Conservation (phyloP, 345 rosid genomes). For the Ricinus communis region DNA sequence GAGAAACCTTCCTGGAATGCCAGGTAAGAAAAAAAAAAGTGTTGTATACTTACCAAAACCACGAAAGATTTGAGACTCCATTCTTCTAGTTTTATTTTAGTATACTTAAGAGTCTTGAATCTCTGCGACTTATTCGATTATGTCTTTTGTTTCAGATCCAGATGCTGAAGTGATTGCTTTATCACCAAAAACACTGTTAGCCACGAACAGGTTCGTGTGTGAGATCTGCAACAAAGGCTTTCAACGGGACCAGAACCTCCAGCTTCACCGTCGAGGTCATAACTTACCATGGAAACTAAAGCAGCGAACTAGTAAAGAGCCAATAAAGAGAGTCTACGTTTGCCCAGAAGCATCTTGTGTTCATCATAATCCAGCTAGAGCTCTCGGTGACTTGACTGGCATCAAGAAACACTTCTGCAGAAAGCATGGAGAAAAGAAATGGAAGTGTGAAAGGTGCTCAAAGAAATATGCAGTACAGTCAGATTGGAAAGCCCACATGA, state of each 20-base stretch:
- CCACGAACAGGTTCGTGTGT: conserved; percentile 70
- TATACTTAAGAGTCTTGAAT: neutral
- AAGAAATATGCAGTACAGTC: conserved; percentile 82
- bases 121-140: no score
- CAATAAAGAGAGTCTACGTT: conserved; percentile 64
- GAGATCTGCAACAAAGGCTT: conserved; percentile 84
- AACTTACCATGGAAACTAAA: conserved; percentile 80
- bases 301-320: conserved; percentile 52
- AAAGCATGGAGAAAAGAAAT: conserved; percentile 80
- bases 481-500: conserved; percentile 87
- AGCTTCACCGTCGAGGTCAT: conserved; percentile 79
- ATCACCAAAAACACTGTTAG: conserved; percentile 58
- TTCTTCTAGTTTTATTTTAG: neutral
- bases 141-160: conserved; percentile 49
- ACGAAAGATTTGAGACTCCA: neutral
- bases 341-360: conserved; percentile 73
- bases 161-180: conserved; percentile 70
- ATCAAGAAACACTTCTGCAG: conserved; percentile 77
- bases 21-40: conserved; percentile 46
- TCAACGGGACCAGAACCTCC: conserved; percentile 77
- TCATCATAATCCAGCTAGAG: conserved; percentile 65
- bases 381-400: conserved; percentile 85
- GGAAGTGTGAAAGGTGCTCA: conserved; percentile 79
- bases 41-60: no score
- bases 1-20: conserved; percentile 85